Evolutionary conservation across 805 yeast genomes (phyloP).

Genomic region (Wickerhamiella spandovensis): DNA sequence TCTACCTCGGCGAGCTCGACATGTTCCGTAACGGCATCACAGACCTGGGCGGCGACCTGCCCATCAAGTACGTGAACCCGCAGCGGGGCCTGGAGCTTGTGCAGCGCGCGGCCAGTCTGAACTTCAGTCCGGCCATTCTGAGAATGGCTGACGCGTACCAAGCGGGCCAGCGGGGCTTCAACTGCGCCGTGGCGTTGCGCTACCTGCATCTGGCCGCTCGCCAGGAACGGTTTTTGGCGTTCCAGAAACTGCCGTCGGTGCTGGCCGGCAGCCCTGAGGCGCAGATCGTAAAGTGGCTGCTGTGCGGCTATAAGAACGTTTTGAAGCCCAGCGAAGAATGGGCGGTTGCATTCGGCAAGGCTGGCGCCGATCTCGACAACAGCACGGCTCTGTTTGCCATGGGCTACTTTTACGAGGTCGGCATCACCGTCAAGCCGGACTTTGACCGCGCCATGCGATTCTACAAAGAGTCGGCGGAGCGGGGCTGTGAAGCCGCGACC

Average conservation of each 20-base stretch:
- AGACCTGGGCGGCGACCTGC: conserved; percentile 3
- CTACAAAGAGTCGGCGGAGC: conserved; percentile 40
- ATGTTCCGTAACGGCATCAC: conserved; percentile 9
- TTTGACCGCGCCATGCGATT: conserved; percentile 33
- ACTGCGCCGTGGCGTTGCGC: conserved; percentile 22
- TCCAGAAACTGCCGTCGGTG: conserved; percentile 7
- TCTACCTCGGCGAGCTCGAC: conserved; percentile 28
- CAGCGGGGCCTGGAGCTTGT: conserved; percentile 21
- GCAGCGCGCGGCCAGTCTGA: conserved; percentile 26
- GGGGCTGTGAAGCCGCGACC: conserved; percentile 31
- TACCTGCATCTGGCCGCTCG: conserved; percentile 25
- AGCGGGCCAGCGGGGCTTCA: conserved; percentile 23
- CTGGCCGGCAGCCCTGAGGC: conserved; percentile 26
- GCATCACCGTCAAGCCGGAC: conserved; percentile 41
- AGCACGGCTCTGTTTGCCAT: conserved; percentile 55
- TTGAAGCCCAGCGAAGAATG: conserved; percentile 44
- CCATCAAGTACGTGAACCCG: conserved; percentile 1
- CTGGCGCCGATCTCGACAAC: conserved; percentile 48
- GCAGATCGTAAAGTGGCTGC: conserved; percentile 42
- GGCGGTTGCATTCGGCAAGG: conserved; percentile 54
- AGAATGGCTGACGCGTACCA: conserved; percentile 28
- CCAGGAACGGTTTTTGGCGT: conserved; percentile 22
- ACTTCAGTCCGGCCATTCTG: conserved; percentile 26
- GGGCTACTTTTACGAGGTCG: conserved; percentile 55
- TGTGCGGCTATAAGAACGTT: conserved; percentile 50